Evolutionary conservation across 768 basidiomycete species (phyloP), one percentile per base, ranked within the genome.

Genomic region (Suillus tomentosus): DNA sequence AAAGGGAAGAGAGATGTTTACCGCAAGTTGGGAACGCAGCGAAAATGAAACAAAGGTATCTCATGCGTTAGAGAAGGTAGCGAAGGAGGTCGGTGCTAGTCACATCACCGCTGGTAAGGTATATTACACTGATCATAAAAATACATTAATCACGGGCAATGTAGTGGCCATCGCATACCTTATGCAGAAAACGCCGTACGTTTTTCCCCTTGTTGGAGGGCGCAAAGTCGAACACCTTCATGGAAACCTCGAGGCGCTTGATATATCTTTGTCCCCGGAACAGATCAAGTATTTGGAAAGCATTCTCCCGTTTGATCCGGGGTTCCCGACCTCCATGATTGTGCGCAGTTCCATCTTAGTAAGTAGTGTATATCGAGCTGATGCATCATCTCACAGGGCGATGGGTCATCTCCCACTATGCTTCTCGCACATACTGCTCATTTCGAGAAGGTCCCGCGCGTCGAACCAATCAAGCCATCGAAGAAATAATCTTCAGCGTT

Each of bases 11-110:
- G 68, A 62, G 8, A 39, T 76, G 0, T 62, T 67, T 5, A 64
- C 69, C 10, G 60, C 65, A 0, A 63, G 78, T 34, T 86, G 85
- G 85, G 73, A 81, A 68, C 80, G 85, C 6, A 83, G 63, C 42
- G 81, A 82, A 48, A 66, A 75, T 17, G 81, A 87, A 67, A 75
- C 67, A 55, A 75, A 75, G 37, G 72, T 85, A 15, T 78, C 78
- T 60, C 68, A 71, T 3, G 84, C 79, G 0, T 74, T 86, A 27
- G 84, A 84, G 67, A 79, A 82, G 62, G 80, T 87, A 13, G 84
- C 85, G 1, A 67, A 68, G 15, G 80, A 86, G 66, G 74, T 85
- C 7, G 85, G 84, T 0, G 79, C 79, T 4, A 77, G 82, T 67
- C 72, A 73, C 57, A 76, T 87, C 66, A 80, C 80, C 7, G 74